Evolutionary conservation across 2,329 filamentous ascomycete genomes (phyloP).

Genomic region (Colletotrichum theobromicola): DNA sequence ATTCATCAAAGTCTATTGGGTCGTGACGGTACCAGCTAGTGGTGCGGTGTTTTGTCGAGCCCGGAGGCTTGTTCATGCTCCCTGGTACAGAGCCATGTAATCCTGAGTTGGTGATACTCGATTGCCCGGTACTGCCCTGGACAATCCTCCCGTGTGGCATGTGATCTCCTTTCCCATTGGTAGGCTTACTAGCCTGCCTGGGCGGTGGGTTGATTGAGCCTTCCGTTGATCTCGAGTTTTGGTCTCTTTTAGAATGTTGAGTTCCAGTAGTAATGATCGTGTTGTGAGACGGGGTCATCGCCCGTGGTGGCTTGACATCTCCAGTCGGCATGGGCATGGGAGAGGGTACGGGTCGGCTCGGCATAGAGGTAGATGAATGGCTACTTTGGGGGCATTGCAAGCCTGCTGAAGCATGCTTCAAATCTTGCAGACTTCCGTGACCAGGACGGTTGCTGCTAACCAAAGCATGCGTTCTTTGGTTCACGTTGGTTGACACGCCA

Average conservation of each 20-base stretch:
- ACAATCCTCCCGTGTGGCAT: not conserved
- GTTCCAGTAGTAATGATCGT: not conserved
- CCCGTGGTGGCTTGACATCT: not conserved
- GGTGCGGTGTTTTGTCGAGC: not conserved
- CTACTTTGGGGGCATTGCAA: not conserved
- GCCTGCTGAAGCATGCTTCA: not conserved
- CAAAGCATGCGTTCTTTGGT: not conserved
- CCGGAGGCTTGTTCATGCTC: not conserved
- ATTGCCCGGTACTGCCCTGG: not conserved
- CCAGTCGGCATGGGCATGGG: not conserved
- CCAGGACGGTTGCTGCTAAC: not conserved
- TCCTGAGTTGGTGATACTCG: not conserved
- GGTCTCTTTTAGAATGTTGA: not conserved
- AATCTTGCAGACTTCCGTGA: not conserved
- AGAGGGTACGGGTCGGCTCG: not conserved
- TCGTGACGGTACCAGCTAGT: not conserved
- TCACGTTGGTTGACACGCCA: not conserved
- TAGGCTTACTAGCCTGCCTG: not conserved
- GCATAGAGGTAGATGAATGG: not conserved
- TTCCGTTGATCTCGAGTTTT: not conserved
- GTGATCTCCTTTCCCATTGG: accelerated
- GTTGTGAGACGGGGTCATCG: not conserved
- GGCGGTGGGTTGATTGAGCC: not conserved
- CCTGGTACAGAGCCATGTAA: not conserved
- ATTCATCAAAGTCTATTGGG: not conserved